A percentile compares a stretch with the other conserved stretches of the same genome.
Conservation (phyloP, 1,139 yeast species). For the Blastobotrys indianensis region DNA sequence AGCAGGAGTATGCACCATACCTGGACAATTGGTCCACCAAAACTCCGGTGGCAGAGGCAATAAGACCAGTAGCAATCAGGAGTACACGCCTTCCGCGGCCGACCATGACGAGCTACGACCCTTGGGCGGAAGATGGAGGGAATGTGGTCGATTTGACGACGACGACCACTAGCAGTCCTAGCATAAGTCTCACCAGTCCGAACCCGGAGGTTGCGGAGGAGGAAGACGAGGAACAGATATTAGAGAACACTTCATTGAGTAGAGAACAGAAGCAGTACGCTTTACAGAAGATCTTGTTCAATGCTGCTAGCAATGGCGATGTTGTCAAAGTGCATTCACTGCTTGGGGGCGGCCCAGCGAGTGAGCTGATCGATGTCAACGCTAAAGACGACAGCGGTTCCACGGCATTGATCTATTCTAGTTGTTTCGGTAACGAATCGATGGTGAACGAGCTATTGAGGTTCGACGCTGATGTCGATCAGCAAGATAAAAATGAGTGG, state of each 20-base stretch:
- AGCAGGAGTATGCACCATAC: no score
- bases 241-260: conserved; percentile 20
- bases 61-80: no score
- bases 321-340: conserved; percentile 27
- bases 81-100: conserved; percentile 6
- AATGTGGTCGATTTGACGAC: not conserved
- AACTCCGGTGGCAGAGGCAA: no score
- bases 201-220: conserved; percentile 8
- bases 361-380: conserved; percentile 30
- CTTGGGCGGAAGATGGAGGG: conserved; percentile 4
- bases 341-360: conserved; percentile 25
- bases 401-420: conserved; percentile 37
- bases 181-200: not conserved
- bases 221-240: conserved; percentile 23
- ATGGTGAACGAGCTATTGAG: conserved; percentile 36
- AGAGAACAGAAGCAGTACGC: conserved; percentile 20
- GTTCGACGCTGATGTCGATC: conserved; percentile 36
- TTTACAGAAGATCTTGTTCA: conserved; percentile 28
- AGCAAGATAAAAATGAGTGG: conserved; percentile 39
- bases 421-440: conserved; percentile 38
- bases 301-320: conserved; percentile 36
- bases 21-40: no score
- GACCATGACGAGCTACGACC: conserved; percentile 10
- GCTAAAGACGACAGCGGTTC: conserved; percentile 36
- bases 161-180: not conserved